Evolutionary conservation across 805 yeast species (phyloP).

Genomic region (Komagataella kurtzmanii): DNA sequence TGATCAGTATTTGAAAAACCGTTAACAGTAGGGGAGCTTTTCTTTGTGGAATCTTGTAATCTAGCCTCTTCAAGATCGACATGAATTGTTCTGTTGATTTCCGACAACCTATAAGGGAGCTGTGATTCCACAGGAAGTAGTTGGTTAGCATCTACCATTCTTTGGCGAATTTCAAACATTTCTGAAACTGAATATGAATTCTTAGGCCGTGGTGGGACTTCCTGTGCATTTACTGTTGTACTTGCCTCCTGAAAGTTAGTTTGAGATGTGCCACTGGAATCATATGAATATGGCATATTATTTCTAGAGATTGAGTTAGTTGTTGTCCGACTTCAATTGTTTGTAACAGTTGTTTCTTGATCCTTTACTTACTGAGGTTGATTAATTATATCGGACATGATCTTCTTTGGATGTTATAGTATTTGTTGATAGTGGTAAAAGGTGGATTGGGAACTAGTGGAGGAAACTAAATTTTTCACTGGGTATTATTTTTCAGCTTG

Average conservation of each 20-base stretch:
- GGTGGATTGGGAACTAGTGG: conserved; percentile 1
- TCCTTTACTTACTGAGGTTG: background rate
- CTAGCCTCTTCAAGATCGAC: conserved; percentile 4
- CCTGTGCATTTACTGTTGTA: background rate
- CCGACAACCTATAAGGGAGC: conserved; percentile 19
- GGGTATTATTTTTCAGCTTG: background rate
- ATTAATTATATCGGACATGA: background rate
- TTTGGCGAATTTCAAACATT: conserved; percentile 37
- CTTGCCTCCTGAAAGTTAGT: background rate
- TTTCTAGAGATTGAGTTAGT: background rate
- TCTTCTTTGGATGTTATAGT: background rate
- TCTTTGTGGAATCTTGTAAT: background rate
- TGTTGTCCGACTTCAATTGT: background rate
- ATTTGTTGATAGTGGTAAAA: conserved; percentile 1
- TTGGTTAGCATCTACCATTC: conserved; percentile 18
- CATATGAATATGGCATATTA: background rate
- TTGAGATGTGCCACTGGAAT: background rate
- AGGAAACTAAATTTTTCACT: conserved; percentile 3
- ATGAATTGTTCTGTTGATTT: conserved; percentile 7
- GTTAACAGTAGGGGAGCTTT: background rate
- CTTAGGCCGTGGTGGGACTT: background rate
- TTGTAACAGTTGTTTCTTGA: no score
- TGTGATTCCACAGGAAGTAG: conserved; percentile 12
- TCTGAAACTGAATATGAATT: conserved; percentile 33
- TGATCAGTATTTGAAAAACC: background rate